Evolutionary conservation across 2,329 filamentous ascomycete species (phyloP), one percentile per base, ranked within the genome.

Genomic region (Emergomyces orientalis): DNA sequence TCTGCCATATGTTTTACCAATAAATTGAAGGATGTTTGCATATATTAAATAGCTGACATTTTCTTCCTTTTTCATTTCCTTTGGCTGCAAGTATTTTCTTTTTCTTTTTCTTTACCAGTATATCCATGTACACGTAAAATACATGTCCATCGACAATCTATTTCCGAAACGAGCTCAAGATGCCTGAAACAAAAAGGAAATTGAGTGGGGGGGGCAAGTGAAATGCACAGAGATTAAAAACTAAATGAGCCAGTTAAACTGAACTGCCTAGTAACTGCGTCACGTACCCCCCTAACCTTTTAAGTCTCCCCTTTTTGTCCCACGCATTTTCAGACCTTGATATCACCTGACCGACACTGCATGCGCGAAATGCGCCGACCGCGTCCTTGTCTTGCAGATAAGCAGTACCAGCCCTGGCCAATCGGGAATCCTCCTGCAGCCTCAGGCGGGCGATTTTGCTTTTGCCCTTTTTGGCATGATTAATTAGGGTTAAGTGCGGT

Each of bases 321-420:
- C 32, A 22, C 30, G 17, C 34, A 43, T 17, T 22, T 22, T 14
- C 5, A 5, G 6, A 11, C 13, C 37, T 17, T 58, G 55, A 58
- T 58, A 58, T 58, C 55, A 58, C 55, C 55, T 58, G 55, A 58
- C 55, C n/a, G 55, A 19, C 27, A 34, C 3, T 6, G 13, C 27
- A 54, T 54, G 51, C 51, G 51, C 7, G 51, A 54, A 34, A 54
- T 34, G 51, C 30, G 9, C 55, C 55, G 13, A n/a, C 37, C 22
- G 4, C 32, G 37, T 43, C 27, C 22, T 39, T 27, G n/a, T 37
- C 37, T 19, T 43, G 34, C 55, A 58, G 34, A 19, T 25, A 37
- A 32, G 51, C n/a, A 37, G 11, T 22, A 17, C 37, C n/a, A 4
- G 14, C 14, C 37, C n/a, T 11, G 37, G 32, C 34, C 55, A 58